Base-by-base conservation (phyloP, 306 rosid genomes). In the Rosa rugosa region DNA sequence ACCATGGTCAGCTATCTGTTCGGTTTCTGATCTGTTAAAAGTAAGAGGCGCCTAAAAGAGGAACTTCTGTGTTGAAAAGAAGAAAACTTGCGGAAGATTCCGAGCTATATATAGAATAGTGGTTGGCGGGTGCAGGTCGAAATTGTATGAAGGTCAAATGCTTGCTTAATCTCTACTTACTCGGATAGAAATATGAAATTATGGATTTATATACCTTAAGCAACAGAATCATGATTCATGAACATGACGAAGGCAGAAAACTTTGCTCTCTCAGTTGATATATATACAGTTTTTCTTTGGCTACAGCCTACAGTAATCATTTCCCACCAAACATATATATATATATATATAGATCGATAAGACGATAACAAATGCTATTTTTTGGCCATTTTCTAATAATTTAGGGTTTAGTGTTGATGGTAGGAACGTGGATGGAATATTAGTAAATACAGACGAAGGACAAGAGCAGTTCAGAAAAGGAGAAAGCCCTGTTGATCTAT, bases 1-100 rank as follows among this genome's bases (percentile, higher is more conserved):
- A 60, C 31, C 44, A 42, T 46, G 79, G 80, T 74, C 86, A 77
- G 65, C 86, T 83, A 49, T 76, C 75, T 42, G 36, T 72, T 70
- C 2, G 25, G 23, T 47, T 31, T 31, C 41, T 53, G 25, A 67
- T 66, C 23, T 20, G 8, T 42, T 66, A 6, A 41, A 72, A 69
- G 80, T 54, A 56, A 34, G 64, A 44, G 17, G 25, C n/a, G 5
- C 16, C 49, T 66, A 66, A 66, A 66, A 66, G 27, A 38, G 10
- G 46, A 65, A 38, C 49, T 38, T 17, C 49, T 38, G 71, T 40
- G 25, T 66, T 66, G 71, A 66, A 38, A 66, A 40, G 23, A 38
- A 66, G 71, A 38, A 38, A 66, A 18, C 47, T 38, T 66, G 71
- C 3, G 2, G 47, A 16, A 66, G 13, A 18, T 17, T 66, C 71